phyloP scores from a whole-genome alignment of 768 basidiomycete genomes.

The Boletus rufocinnamomeus region DNA sequence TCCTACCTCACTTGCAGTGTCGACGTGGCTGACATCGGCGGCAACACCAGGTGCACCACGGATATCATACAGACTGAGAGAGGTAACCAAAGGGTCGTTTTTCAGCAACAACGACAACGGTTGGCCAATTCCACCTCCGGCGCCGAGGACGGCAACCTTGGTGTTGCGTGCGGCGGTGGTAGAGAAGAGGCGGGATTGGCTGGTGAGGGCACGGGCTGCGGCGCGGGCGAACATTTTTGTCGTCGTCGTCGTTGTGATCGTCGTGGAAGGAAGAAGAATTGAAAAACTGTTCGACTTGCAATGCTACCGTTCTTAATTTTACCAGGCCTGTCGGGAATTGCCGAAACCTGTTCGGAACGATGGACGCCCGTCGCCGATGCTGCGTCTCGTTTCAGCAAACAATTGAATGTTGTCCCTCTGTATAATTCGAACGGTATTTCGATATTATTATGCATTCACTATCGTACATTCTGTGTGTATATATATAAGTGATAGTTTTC shows the following conservation, averaged over 20 bases:
- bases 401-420: not conserved
- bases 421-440: not conserved
- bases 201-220: slow-evolving; percentile 56
- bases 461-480: not conserved
- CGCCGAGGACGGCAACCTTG: slow-evolving; percentile 96
- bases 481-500: too few species aligned
- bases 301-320: slow-evolving; percentile 6
- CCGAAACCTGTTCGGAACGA: slow-evolving; percentile 14
- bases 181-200: slow-evolving; percentile 70
- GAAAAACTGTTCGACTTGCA: not conserved
- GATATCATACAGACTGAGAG: slow-evolving; percentile 60
- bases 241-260: slow-evolving; percentile 21
- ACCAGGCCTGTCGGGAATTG: slow-evolving; percentile 13
- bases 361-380: not conserved
- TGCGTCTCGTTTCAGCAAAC: not conserved
- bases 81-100: slow-evolving; percentile 84
- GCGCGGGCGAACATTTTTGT: slow-evolving; percentile 66
- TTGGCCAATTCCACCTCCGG: slow-evolving; percentile 98
- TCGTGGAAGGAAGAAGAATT: slow-evolving; percentile 13
- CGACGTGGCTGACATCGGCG: slow-evolving; percentile 94
- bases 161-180: slow-evolving; percentile 69
- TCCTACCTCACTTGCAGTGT: slow-evolving; percentile 81
- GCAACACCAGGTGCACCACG: slow-evolving; percentile 70
- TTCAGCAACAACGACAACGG: slow-evolving; percentile 89
- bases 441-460: not conserved